A percentile compares a stretch with the other conserved stretches of the same genome.
phyloP scores from a whole-genome alignment of 208 protist species.

The Zelonia costaricensis region DNA sequence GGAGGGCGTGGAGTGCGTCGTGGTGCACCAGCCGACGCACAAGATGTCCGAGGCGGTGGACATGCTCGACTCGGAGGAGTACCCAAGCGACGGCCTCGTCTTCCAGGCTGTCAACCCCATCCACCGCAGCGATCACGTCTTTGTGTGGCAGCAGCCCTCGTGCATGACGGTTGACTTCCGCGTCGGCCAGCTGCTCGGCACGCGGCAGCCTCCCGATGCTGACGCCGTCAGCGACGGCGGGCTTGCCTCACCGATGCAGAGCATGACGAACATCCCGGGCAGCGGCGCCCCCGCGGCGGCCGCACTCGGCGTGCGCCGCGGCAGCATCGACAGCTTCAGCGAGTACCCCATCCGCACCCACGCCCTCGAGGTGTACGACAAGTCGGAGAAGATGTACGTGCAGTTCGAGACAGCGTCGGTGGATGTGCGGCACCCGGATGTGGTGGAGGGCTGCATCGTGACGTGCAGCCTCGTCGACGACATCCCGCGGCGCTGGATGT shows the following conservation, averaged over 20 bases:
- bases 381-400: conserved; percentile 74
- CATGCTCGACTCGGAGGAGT: conserved; percentile 69
- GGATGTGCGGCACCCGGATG: conserved; percentile 63
- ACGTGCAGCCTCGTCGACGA: conserved; percentile 65
- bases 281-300: conserved; percentile 9
- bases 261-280: not conserved
- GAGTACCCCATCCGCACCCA: conserved; percentile 47
- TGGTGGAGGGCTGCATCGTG: conserved; percentile 79
- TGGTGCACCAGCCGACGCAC: conserved; percentile 64
- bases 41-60: conserved; percentile 47
- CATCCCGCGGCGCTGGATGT: conserved; percentile 42
- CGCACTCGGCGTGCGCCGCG: conserved; percentile 6
- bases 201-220: conserved; percentile 6
- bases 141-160: conserved; percentile 74
- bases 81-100: conserved; percentile 70
- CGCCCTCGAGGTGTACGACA: conserved; percentile 85
- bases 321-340: conserved; percentile 17
- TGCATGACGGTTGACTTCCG: conserved; percentile 79
- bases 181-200: conserved; percentile 43
- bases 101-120: conserved; percentile 61
- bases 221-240: conserved; percentile 1
- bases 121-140: conserved; percentile 54
- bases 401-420: conserved; percentile 73
- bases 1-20: conserved; percentile 48
- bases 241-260: not conserved